A percentile compares a stretch with the other conserved stretches of the same genome.
Evolutionary conservation across 768 basidiomycete species (phyloP).

Genomic region (Hygrocybe coccinea): DNA sequence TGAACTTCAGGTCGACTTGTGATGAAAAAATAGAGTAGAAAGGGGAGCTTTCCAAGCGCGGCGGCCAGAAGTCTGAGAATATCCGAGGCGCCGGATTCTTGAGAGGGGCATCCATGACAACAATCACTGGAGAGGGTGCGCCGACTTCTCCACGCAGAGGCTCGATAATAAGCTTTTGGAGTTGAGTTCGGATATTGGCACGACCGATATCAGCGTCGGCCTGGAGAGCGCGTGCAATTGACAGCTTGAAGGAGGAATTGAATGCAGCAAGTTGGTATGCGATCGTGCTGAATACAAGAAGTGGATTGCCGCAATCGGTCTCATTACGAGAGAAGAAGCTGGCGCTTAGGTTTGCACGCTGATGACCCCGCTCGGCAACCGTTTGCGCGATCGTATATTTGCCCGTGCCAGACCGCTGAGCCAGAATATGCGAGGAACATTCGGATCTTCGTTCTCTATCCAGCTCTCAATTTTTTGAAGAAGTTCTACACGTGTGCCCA

Average conservation of each 20-base stretch:
- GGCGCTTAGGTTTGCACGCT: neutral
- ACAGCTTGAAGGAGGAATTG: neutral
- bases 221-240: neutral
- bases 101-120: neutral
- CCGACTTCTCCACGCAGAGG: neutral
- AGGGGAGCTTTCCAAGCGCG: neutral
- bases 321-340: constrained; percentile 1
- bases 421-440: constrained; percentile 12
- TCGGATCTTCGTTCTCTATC: constrained; percentile 1
- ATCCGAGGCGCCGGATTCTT: neutral
- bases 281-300: neutral
- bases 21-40: neutral
- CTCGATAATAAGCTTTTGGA: neutral
- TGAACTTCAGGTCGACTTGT: constrained; percentile 15
- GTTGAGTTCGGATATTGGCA: neutral
- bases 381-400: constrained; percentile 4
- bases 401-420: constrained; percentile 16
- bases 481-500: neutral
- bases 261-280: neutral
- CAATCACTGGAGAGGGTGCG: neutral
- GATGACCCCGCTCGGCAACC: neutral
- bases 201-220: neutral
- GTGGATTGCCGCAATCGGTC: neutral
- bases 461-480: neutral
- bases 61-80: neutral